Evolutionary conservation across 73 alveolate genomes (phyloP).

Genomic region (Paramecium bursaria): DNA sequence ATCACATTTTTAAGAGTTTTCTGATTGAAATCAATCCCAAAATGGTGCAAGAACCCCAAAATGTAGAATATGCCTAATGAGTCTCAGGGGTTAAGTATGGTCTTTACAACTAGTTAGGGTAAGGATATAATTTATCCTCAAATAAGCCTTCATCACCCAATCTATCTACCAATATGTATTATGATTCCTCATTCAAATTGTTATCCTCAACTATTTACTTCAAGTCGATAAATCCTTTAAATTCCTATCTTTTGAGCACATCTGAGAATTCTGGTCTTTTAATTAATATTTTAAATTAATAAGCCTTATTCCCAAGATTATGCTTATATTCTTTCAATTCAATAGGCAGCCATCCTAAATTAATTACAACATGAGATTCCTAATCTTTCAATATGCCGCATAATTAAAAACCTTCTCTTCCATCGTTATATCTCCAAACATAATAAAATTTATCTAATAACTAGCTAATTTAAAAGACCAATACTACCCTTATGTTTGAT

Average conservation of each 20-base stretch:
- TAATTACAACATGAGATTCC: constrained; percentile 8
- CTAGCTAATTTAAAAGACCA: constrained; percentile 8
- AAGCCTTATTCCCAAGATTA: not conserved
- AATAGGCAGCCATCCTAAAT: constrained; percentile 70
- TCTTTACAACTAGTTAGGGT: constrained; percentile 42
- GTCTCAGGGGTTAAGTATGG: constrained; percentile 70
- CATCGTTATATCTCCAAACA: constrained; percentile 67
- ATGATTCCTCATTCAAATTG: not conserved
- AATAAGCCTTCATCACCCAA: constrained; percentile 39
- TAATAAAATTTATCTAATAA: constrained; percentile 30
- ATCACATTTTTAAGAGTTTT: constrained; percentile 30
- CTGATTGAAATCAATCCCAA: constrained; percentile 50
- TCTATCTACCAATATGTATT: constrained; percentile 52
- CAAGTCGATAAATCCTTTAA: constrained; percentile 62
- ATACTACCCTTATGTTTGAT: constrained; percentile 18
- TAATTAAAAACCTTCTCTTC: constrained; percentile 66
- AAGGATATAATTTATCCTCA: constrained; percentile 62
- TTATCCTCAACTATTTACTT: constrained; percentile 18
- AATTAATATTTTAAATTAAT: constrained; percentile 27
- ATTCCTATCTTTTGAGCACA: constrained; percentile 6
- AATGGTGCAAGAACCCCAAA: constrained; percentile 69
- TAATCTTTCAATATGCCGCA: constrained; percentile 57
- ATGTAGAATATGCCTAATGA: constrained; percentile 62
- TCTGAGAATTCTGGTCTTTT: constrained; percentile 61
- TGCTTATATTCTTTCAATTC: not conserved